phyloP scores from a whole-genome alignment of 306 rosid species.

The Glycine tomentella region DNA sequence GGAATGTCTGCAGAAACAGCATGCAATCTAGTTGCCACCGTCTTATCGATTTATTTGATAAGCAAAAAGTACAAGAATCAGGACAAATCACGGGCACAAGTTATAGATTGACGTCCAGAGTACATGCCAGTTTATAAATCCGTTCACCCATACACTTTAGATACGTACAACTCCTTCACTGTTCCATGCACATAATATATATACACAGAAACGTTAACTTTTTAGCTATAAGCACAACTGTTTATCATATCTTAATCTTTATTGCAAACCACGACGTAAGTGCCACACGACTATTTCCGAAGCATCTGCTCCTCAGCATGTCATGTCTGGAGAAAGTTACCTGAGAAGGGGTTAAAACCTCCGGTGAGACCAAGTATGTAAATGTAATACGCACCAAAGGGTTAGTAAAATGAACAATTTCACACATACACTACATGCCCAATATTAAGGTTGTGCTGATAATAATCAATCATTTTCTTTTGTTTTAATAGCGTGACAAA shows the following conservation, averaged over 20 bases:
- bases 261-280: conserved; percentile 47
- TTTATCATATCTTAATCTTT: conserved; percentile 43
- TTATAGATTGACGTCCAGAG: conserved; percentile 38
- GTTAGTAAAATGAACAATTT: not conserved
- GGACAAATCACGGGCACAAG: not conserved
- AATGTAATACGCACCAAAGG: not conserved
- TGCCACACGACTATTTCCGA: conserved; percentile 40
- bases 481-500: not conserved
- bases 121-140: conserved; percentile 37
- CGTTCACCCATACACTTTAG: conserved; percentile 26
- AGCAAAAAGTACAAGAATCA: not conserved
- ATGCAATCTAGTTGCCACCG: conserved; percentile 11
- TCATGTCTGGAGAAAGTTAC: conserved; percentile 58
- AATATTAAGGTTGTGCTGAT: not conserved
- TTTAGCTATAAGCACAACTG: conserved; percentile 42
- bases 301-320: conserved; percentile 74
- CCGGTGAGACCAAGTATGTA: conserved; percentile 3
- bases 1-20: not conserved
- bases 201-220: conserved; percentile 42
- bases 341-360: conserved; percentile 27
- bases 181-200: conserved; percentile 17
- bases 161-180: conserved; percentile 34
- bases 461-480: not conserved
- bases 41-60: not conserved
- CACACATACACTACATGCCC: not conserved